Conservation (phyloP, 2,329 filamentous ascomycete genomes). For the Lasiodiplodia gonubiensis region DNA sequence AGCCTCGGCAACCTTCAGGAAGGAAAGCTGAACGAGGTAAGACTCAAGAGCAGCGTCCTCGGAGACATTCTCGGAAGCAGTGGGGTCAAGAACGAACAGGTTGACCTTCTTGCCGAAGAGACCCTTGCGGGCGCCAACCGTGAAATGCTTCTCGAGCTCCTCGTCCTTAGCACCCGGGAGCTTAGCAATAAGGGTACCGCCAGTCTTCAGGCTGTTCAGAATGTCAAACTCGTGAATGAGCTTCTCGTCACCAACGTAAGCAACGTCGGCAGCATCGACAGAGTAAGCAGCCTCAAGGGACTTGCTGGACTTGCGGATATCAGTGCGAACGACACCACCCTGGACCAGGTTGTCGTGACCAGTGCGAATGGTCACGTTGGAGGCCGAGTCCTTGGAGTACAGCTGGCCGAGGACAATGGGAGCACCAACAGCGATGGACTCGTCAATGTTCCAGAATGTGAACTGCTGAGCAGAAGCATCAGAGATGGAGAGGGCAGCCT, state of each 20-base stretch:
- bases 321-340: conserved; percentile 81
- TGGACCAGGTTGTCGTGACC: conserved; percentile 68
- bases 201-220: conserved; percentile 70
- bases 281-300: conserved; percentile 84
- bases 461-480: conserved; percentile 75
- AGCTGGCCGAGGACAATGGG: conserved; percentile 67
- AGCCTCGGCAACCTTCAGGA: conserved; percentile 77
- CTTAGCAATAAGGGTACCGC: conserved; percentile 76
- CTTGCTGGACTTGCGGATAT: conserved; percentile 83
- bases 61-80: conserved; percentile 70
- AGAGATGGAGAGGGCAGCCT: conserved; percentile 59
- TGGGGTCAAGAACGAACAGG: conserved; percentile 77
- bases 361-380: conserved; percentile 65
- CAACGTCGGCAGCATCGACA: conserved; percentile 77
- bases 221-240: conserved; percentile 80
- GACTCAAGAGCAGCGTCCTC: conserved; percentile 66
- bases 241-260: conserved; percentile 78
- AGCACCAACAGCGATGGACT: conserved; percentile 69
- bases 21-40: conserved; percentile 78
- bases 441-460: conserved; percentile 90
- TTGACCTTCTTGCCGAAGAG: conserved; percentile 72
- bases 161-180: conserved; percentile 83
- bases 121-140: conserved; percentile 70
- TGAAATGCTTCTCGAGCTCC: conserved; percentile 85
- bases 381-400: conserved; percentile 64